Conservation (phyloP, 352 stramenopile genomes). For the Globisporangium acanthophoron region DNA sequence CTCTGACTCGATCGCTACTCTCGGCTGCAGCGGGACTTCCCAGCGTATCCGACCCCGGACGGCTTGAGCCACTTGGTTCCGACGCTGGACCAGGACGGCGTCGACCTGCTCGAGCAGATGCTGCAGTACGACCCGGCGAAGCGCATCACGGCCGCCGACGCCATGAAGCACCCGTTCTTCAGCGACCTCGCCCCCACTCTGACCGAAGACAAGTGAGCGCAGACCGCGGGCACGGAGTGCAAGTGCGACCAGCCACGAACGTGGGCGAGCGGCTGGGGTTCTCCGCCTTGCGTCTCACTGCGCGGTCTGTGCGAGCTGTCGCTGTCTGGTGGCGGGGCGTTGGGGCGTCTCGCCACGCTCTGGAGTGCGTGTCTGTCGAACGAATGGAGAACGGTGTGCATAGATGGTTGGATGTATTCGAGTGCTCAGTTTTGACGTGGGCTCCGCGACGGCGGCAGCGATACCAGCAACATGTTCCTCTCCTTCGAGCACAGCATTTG, state of each 20-base stretch:
- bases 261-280: neutral
- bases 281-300: neutral
- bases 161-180: constrained; percentile 98
- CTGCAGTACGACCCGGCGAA: constrained; percentile 86
- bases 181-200: constrained; percentile 83
- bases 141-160: constrained; percentile 92
- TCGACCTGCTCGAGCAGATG: constrained; percentile 92
- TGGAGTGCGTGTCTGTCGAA: neutral
- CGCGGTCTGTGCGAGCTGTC: neutral
- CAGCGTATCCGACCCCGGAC: constrained; percentile 86
- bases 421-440: no score
- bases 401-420: neutral
- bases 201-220: constrained; percentile 45
- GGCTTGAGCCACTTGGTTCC: constrained; percentile 89
- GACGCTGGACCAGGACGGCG: constrained; percentile 84
- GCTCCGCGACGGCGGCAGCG: no score
- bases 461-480: neutral
- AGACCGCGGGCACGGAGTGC: neutral
- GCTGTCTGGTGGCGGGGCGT: neutral
- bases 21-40: constrained; percentile 78
- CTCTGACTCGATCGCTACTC: neutral
- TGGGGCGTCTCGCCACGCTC: neutral
- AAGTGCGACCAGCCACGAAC: neutral
- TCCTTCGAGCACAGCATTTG: no score
- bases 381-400: neutral